Percentiles rank a stretch among this genome's conserved stretches.
Evolutionary conservation across 495 filamentous ascomycete species (phyloP).

Genomic region (Talaromyces nanjingensis): DNA sequence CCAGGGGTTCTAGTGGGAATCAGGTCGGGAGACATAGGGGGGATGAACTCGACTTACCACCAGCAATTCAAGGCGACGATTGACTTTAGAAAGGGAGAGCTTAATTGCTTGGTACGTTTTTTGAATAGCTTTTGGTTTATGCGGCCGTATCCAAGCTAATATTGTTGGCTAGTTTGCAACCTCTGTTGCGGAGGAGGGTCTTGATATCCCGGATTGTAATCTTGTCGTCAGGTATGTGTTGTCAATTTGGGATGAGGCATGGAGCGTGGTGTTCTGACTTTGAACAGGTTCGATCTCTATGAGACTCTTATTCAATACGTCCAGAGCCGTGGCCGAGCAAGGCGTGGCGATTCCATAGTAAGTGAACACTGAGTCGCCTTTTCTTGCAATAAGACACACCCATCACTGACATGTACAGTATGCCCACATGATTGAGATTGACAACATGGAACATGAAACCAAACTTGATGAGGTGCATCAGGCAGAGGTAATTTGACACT

Average conservation of each 20-base stretch:
- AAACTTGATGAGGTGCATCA: slow-evolving; percentile 49
- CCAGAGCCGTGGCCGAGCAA: slow-evolving; percentile 86
- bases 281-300: slow-evolving; percentile 76
- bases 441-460: slow-evolving; percentile 52
- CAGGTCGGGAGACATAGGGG: slow-evolving; percentile 36
- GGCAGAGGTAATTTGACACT: slow-evolving; percentile 29
- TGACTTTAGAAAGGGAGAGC: slow-evolving; percentile 68
- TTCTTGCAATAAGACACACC: background rate
- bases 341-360: slow-evolving; percentile 60
- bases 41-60: slow-evolving; percentile 57
- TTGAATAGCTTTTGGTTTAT: background rate
- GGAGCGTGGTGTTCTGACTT: background rate
- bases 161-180: slow-evolving; percentile 56
- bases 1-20: slow-evolving; percentile 63
- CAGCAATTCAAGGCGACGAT: slow-evolving; percentile 70
- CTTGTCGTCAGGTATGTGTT: slow-evolving; percentile 57
- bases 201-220: slow-evolving; percentile 96
- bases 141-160: slow-evolving; percentile 9
- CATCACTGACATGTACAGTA: slow-evolving; percentile 37
- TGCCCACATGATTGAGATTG: slow-evolving; percentile 71
- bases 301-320: slow-evolving; percentile 90
- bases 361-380: background rate
- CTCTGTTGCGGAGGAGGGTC: slow-evolving; percentile 87
- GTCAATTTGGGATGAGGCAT: background rate
- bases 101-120: slow-evolving; percentile 66